Base-by-base conservation (phyloP, 306 rosid genomes). In the Rosa persica region DNA sequence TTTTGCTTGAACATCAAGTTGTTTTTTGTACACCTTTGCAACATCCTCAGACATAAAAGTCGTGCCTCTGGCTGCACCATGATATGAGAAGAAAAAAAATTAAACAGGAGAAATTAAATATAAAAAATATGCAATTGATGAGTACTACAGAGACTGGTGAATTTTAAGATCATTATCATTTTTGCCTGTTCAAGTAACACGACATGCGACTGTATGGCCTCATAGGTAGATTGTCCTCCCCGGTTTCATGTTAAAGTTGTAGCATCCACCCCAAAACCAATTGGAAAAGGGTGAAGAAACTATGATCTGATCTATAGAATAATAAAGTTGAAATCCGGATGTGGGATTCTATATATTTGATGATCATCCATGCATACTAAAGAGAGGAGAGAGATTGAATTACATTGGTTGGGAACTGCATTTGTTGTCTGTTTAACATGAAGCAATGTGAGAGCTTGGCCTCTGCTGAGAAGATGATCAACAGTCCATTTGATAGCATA, bases 401-500 rank as follows among this genome's bases (percentile, higher is more conserved):
- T 85, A 88, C 98, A 15, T 40, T 90, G 72, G 38, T 84, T 73
- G 5, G 88, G 82, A 85, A 78, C 40, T 49, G 88, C 76, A 82
- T 85, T 62, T 15, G 90, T 23, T 64, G 49, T 85, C 16, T 75
- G 90, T 65, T 88, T 92, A 70, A 88, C 90, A 81, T 94, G 92
- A 67, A 94, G 12, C 61, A 94, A 80, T 25, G 88, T 78, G 39
- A 94, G 79, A 67, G 68, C 30, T 84, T 94, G 97, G 44, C 92
- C 97, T 77, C 81, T 89, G 19, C 85, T 85, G 67, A 92, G 89
- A 81, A 94, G 95, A 83, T 88, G 88, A 22, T 94, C 97, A 48
- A 92, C 84, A 0, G 97, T 82, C 98, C 98, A 94, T 85, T 92
- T 94, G 17, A 93, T 85, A 42, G 98, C 98, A 22, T 78, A 80